A percentile compares a stretch with the other conserved stretches of the same genome.
These are phyloP conservation scores for Penicillium sp. DNA, from an alignment of 2,329 filamentous ascomycete genomes.

Conservation along the genomic window DNA sequence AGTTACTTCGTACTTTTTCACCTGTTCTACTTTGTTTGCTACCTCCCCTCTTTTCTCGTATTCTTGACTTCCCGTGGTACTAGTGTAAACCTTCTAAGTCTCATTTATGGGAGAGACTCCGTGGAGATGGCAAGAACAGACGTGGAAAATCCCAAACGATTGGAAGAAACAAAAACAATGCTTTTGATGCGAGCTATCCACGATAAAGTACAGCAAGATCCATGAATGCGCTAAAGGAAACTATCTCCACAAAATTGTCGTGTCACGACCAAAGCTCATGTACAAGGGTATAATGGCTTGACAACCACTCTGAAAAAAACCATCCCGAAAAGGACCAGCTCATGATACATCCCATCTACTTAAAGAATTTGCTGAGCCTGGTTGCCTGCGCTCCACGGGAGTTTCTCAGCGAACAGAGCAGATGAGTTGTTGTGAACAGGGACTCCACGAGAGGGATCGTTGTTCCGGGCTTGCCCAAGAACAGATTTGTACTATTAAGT, in stretches of 20 bases:
- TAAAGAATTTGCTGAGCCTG: slow-evolving; percentile 5
- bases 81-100: too few species aligned
- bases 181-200: background rate
- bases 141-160: too few species aligned
- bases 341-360: background rate
- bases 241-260: background rate
- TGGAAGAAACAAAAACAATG: too few species aligned
- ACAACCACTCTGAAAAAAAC: background rate
- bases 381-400: background rate
- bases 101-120: too few species aligned
- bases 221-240: background rate
- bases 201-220: background rate
- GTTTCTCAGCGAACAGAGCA: background rate
- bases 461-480: slow-evolving; percentile 22
- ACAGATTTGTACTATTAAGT: slow-evolving; percentile 31
- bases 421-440: slow-evolving; percentile 16
- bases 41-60: background rate
- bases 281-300: background rate
- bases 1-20: background rate
- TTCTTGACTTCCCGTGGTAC: background rate
- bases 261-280: background rate
- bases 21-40: background rate
- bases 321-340: background rate
- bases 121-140: too few species aligned
- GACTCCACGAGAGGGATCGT: slow-evolving; percentile 9